Conservation (phyloP, 2,329 filamentous ascomycete genomes). For the Apiospora pterosperma region DNA sequence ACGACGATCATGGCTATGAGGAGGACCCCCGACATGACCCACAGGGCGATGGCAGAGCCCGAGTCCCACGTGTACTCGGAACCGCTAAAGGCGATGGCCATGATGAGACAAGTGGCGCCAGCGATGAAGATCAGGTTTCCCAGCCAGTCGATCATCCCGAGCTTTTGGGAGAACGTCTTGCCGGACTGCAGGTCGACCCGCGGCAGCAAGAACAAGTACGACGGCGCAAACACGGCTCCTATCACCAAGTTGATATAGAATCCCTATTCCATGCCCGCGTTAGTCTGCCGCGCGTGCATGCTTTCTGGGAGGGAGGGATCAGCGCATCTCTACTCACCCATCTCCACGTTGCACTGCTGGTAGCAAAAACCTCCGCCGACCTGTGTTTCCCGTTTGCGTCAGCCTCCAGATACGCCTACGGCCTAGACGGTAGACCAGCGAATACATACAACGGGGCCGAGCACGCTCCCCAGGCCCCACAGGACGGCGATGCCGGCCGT, state of each 20-base stretch:
- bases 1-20: conserved; percentile 37
- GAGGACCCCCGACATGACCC: conserved; percentile 37
- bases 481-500: background rate
- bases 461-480: conserved; percentile 3
- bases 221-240: conserved; percentile 29
- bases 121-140: conserved; percentile 39
- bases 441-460: conserved; percentile 4
- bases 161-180: conserved; percentile 18
- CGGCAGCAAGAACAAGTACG: conserved; percentile 27
- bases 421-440: background rate
- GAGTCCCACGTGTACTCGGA: conserved; percentile 41
- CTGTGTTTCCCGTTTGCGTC: background rate
- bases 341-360: conserved; percentile 10
- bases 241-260: conserved; percentile 54
- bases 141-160: conserved; percentile 38
- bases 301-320: background rate
- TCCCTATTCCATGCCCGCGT: conserved; percentile 11
- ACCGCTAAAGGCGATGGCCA: conserved; percentile 49
- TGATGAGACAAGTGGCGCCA: conserved; percentile 35
- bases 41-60: conserved; percentile 40
- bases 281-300: background rate
- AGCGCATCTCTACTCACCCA: background rate
- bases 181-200: conserved; percentile 10
- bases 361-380: conserved; percentile 8
- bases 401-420: background rate